A percentile compares a stretch with the other conserved stretches of the same genome.
Evolutionary conservation across 1,284 basidiomycete species (phyloP).

Genomic region (Fomitopsis betulina): DNA sequence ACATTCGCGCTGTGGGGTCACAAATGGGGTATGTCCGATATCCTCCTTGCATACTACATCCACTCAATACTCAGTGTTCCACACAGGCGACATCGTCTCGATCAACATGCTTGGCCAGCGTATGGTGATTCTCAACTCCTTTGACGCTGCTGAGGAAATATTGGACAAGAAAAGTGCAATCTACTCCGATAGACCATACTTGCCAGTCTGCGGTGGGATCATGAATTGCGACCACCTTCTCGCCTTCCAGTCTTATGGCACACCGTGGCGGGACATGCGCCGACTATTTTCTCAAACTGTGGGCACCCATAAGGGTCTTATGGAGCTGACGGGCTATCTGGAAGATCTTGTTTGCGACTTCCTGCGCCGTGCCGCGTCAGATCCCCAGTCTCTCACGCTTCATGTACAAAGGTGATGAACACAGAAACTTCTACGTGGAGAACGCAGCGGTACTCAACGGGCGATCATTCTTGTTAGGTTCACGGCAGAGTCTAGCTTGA

Average conservation of each 20-base stretch:
- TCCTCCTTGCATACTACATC: background rate
- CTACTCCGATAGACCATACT: constrained; percentile 61
- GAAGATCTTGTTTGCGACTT: constrained; percentile 22
- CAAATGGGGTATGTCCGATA: constrained; percentile 17
- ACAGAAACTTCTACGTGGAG: too few species aligned
- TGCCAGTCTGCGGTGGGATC: constrained; percentile 40
- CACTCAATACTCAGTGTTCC: background rate
- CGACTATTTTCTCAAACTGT: constrained; percentile 26
- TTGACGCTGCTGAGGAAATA: constrained; percentile 49
- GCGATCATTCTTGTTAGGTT: constrained; percentile 14
- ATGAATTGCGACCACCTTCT: constrained; percentile 64
- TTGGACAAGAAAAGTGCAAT: constrained; percentile 63
- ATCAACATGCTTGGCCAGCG: constrained; percentile 53
- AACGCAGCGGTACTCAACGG: too few species aligned
- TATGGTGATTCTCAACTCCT: constrained; percentile 55
- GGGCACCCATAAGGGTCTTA: constrained; percentile 21
- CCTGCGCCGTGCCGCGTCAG: constrained; percentile 15
- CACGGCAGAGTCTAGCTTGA: constrained; percentile 29
- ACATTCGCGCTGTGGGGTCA: constrained; percentile 26
- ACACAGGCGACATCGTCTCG: constrained; percentile 21
- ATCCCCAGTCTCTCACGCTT: constrained; percentile 15
- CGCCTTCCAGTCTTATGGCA: constrained; percentile 56
- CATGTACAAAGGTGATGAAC: constrained; percentile 21
- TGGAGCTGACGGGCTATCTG: constrained; percentile 19
- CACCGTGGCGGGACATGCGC: constrained; percentile 57